phyloP scores from a whole-genome alignment of 805 yeast species.

The Sugiyamaella smithiae region DNA sequence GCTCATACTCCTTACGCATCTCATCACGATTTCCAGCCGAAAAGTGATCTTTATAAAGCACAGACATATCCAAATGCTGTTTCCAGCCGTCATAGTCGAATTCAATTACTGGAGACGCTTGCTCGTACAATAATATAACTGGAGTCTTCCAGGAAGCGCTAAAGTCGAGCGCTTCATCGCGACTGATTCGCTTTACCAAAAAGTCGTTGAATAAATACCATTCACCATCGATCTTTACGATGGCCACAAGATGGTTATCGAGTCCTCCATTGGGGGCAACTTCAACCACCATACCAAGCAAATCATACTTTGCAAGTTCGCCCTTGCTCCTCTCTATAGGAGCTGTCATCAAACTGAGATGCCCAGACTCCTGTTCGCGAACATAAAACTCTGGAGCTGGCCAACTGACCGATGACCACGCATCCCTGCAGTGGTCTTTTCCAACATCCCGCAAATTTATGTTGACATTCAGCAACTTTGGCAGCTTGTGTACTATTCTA shows the following conservation, averaged over 20 bases:
- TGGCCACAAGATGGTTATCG: slow-evolving; percentile 37
- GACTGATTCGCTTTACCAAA: slow-evolving; percentile 70
- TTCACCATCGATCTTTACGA: slow-evolving; percentile 29
- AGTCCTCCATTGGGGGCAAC: slow-evolving; percentile 26
- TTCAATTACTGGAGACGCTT: slow-evolving; percentile 21
- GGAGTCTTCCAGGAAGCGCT: slow-evolving; percentile 82
- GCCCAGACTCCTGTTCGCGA: slow-evolving; percentile 2
- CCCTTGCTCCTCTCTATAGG: slow-evolving; percentile 4
- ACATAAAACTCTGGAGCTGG: slow-evolving; percentile 17
- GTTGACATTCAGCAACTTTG: slow-evolving; percentile 18
- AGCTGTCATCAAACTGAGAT: slow-evolving; percentile 1
- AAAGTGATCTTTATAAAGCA: slow-evolving; percentile 72
- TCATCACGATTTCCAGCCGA: slow-evolving; percentile 63
- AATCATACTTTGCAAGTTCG: slow-evolving; percentile 24
- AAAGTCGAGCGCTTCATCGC: slow-evolving; percentile 73
- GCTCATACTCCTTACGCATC: slow-evolving; percentile 58
- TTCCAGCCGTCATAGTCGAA: slow-evolving; percentile 52
- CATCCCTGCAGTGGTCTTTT: slow-evolving; percentile 2
- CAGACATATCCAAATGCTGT: slow-evolving; percentile 52
- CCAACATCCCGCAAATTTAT: slow-evolving; percentile 11
- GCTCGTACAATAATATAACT: slow-evolving; percentile 63
- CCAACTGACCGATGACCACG: slow-evolving; percentile 19
- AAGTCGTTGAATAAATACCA: slow-evolving; percentile 95
- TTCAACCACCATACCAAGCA: slow-evolving; percentile 38
- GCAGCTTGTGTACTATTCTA: slow-evolving; percentile 14